Percentiles rank a stretch among this genome's conserved stretches.
phyloP scores from a whole-genome alignment of 2,329 filamentous ascomycete genomes.

The Fusarium palustre region DNA sequence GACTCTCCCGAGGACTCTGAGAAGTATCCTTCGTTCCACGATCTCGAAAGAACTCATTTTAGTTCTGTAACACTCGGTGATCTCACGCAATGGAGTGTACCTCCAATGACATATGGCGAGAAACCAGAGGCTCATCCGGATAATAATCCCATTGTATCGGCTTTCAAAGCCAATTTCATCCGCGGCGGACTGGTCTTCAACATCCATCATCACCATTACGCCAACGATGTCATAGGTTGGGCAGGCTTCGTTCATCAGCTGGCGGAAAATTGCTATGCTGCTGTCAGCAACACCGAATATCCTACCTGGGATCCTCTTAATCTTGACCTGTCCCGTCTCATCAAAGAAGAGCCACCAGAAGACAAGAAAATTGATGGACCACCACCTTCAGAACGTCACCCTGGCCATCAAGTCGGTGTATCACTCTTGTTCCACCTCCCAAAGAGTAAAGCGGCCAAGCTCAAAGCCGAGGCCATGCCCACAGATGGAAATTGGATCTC shows the following conservation, averaged over 20 bases:
- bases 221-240: conserved; percentile 59
- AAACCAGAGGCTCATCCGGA: conserved; percentile 54
- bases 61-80: conserved; percentile 49
- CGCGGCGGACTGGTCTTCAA: conserved; percentile 56
- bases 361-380: conserved; percentile 50
- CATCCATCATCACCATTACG: conserved; percentile 58
- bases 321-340: conserved; percentile 53
- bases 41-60: conserved; percentile 54
- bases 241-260: conserved; percentile 53
- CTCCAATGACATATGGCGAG: conserved; percentile 55
- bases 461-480: conserved; percentile 54
- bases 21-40: conserved; percentile 53
- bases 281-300: conserved; percentile 44
- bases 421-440: conserved; percentile 58
- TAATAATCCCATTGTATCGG: conserved; percentile 50
- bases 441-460: conserved; percentile 55
- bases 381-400: conserved; percentile 45
- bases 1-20: conserved; percentile 47
- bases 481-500: conserved; percentile 56
- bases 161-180: conserved; percentile 58
- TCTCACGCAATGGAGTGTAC: conserved; percentile 51
- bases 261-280: conserved; percentile 57
- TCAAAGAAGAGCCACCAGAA: conserved; percentile 45
- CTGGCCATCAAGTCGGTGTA: conserved; percentile 41
- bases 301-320: conserved; percentile 53